phyloP scores from a whole-genome alignment of 2,329 filamentous ascomycete species.

The Geoglossum cookeanum region DNA sequence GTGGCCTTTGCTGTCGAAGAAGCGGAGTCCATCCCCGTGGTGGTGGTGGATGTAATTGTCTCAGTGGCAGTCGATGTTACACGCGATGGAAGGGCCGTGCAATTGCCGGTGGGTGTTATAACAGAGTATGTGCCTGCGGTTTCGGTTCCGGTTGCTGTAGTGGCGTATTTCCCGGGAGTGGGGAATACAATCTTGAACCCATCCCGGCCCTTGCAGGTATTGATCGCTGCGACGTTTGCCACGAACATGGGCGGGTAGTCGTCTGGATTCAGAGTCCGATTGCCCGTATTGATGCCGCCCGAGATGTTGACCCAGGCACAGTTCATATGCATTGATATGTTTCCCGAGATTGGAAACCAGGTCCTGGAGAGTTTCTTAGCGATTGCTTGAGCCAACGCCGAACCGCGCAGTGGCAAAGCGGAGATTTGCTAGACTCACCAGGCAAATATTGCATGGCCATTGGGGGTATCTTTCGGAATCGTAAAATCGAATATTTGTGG shows the following conservation, averaged over 20 bases:
- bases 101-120: neutral
- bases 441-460: neutral
- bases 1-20: too few species aligned
- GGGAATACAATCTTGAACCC: neutral
- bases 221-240: neutral
- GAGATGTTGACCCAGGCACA: neutral
- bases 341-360: neutral
- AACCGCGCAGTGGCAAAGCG: neutral
- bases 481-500: neutral
- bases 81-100: too few species aligned
- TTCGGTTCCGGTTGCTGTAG: neutral
- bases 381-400: neutral
- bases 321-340: neutral
- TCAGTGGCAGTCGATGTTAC: too few species aligned
- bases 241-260: neutral
- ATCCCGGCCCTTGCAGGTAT: neutral
- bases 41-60: too few species aligned
- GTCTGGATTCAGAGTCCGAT: neutral
- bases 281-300: neutral
- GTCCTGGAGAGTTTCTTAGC: neutral
- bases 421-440: neutral
- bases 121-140: neutral
- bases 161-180: neutral
- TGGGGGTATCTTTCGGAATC: neutral
- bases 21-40: too few species aligned